Evolutionary conservation across 2,329 filamentous ascomycete species (phyloP), one percentile per base, ranked within the genome.

Genomic region (Aspergillus felis): DNA sequence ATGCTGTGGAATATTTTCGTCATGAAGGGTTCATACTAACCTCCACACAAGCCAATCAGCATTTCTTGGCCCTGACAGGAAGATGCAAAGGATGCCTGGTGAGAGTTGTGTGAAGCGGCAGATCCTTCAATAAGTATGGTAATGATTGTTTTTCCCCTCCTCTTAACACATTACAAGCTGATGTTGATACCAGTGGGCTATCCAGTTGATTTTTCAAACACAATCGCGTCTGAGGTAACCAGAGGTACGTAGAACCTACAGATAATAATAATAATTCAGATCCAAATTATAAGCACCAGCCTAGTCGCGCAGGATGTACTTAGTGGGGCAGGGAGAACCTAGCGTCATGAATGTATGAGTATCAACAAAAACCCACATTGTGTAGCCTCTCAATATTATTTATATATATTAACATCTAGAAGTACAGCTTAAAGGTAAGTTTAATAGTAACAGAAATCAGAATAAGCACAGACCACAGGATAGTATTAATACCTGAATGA

Each of bases 31-130:
- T 51, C 24, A 47, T 27, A 8, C 71, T 67, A 63, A 79, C 79
- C 76, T 72, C 80, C 80, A 66, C 79, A 81, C 59, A 82, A 68
- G 25, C 80, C 80, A 60, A 82, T 76, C 52, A 81, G 69, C 74
- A 88, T 83, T 60, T 44, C 61, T 20, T 7, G 48, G 53, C 10
- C 32, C 42, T 50, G 48, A 47, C 8, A 50, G 42, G 24, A 24
- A 53, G 29, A 28, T 46, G 28, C 54, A 57, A 50, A 46, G 22
- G 47, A 51, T 48, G 47, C 8, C 44, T n/a, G 22, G 44, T 47
- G 44, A 24, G 10, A 22, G 6, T 5, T 7, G 24, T 22, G 44
- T 7, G 44, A 24, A 25, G 5, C 5, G 22, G 10, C 5, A 14
- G 22, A 27, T 47, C 44, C 12, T 14, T 25, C 24, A 47, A 47